Percentiles rank a stretch among this genome's conserved stretches.
phyloP scores from a whole-genome alignment of 805 yeast genomes.

The Sungouiozyma ichnusensis region DNA sequence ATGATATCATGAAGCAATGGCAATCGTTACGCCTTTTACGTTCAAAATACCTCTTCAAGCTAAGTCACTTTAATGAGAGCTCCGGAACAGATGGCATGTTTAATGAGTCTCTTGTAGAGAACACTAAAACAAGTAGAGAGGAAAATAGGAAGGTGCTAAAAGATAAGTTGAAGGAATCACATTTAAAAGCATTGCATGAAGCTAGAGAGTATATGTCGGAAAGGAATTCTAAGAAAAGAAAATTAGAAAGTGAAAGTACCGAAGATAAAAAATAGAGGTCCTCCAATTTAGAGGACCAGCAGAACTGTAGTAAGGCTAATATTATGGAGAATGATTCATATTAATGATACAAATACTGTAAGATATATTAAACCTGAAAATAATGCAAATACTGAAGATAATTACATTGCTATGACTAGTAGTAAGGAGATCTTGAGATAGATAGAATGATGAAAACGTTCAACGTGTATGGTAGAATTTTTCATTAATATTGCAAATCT shows the following conservation, averaged over 20 bases:
- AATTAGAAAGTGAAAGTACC: constrained; percentile 6
- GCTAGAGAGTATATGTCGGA: constrained; percentile 15
- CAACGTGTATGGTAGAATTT: too few relatives aligned
- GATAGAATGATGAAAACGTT: too few relatives aligned
- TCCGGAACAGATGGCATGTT: constrained; percentile 34
- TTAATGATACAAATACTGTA: neutral
- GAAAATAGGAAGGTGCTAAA: constrained; percentile 6
- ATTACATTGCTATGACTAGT: neutral
- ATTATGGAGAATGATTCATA: too few relatives aligned
- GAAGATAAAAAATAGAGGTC: neutral
- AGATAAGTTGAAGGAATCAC: constrained; percentile 10
- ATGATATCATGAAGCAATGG: constrained; percentile 31
- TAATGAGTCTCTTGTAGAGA: constrained; percentile 16
- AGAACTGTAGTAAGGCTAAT: neutral
- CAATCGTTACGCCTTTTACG: constrained; percentile 34
- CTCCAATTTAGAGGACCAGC: neutral
- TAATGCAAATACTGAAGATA: neutral
- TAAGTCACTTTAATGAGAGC: constrained; percentile 28
- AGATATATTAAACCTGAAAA: neutral
- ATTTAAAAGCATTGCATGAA: constrained; percentile 12
- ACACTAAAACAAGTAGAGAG: constrained; percentile 6
- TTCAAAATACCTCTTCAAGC: constrained; percentile 28
- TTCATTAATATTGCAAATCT: too few relatives aligned
- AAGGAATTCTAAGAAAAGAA: constrained; percentile 10
- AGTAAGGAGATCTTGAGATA: neutral